phyloP scores from a whole-genome alignment of 306 rosid genomes.

The Acacia crassicarpa region DNA sequence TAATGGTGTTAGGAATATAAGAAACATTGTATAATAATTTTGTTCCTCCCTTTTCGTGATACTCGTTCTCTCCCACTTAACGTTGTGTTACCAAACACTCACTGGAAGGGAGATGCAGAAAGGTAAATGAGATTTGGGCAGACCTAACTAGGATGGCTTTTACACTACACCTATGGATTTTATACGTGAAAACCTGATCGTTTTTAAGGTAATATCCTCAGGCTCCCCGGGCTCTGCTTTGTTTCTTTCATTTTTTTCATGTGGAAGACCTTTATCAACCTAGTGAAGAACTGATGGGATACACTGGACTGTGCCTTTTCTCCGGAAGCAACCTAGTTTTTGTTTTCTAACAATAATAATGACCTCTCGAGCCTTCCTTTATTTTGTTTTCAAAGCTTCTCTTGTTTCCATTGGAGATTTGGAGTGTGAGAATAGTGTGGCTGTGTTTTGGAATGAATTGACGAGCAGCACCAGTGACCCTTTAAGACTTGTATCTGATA shows the following conservation, averaged over 20 bases:
- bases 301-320: background rate
- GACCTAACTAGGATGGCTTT: background rate
- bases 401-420: background rate
- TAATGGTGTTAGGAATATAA: background rate
- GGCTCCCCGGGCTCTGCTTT: background rate
- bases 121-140: background rate
- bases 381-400: conserved; percentile 18
- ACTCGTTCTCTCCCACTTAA: background rate
- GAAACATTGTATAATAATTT: background rate
- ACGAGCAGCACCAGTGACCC: background rate
- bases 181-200: background rate
- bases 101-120: background rate
- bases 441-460: conserved; percentile 18
- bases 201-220: background rate
- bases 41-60: background rate
- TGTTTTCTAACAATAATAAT: background rate
- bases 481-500: background rate
- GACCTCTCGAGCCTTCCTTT: conserved; percentile 11
- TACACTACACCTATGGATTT: no score
- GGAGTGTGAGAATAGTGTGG: background rate
- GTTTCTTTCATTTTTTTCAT: background rate
- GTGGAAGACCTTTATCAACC: background rate
- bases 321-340: background rate
- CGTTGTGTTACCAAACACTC: background rate
- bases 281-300: background rate